Percentiles rank a stretch among this genome's conserved stretches.
phyloP scores from a whole-genome alignment of 176 grass and related monocot genomes.

The Ampelocalamus luodianensis region DNA sequence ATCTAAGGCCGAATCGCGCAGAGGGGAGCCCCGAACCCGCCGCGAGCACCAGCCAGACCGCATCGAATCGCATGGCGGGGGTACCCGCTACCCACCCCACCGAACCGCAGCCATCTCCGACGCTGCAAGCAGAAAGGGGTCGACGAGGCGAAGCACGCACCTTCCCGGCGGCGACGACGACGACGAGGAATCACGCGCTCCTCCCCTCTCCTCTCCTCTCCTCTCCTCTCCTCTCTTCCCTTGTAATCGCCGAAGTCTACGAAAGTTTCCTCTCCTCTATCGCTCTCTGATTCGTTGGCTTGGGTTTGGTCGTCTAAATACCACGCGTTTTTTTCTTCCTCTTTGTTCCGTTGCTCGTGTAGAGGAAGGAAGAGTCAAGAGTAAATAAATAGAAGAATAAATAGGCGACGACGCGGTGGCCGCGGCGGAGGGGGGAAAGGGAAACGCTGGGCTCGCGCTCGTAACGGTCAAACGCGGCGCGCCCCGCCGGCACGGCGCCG shows the following conservation, averaged over 20 bases:
- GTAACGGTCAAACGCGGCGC: constrained; percentile 33
- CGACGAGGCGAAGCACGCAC: neutral
- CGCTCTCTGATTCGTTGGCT: neutral
- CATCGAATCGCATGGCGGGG: neutral
- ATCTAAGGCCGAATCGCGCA: neutral
- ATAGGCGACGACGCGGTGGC: neutral
- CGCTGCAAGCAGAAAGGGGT: neutral
- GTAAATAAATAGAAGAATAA: neutral
- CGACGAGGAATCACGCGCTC: neutral
- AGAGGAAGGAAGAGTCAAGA: neutral
- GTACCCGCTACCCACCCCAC: neutral
- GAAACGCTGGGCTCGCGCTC: neutral
- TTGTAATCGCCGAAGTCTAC: neutral
- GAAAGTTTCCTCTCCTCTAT: neutral
- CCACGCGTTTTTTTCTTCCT: neutral
- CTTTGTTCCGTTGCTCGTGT: neutral
- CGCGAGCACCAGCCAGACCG: neutral
- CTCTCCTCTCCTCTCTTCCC: neutral
- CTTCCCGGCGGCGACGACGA: neutral
- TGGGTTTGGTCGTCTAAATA: constrained; percentile 36
- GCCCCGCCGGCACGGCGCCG: constrained; percentile 8
- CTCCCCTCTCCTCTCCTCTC: neutral
- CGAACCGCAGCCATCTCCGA: neutral
- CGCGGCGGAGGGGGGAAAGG: neutral
- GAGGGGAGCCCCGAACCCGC: neutral